Conservation (phyloP, 768 basidiomycete species). For the Phaeotremella fagi region DNA sequence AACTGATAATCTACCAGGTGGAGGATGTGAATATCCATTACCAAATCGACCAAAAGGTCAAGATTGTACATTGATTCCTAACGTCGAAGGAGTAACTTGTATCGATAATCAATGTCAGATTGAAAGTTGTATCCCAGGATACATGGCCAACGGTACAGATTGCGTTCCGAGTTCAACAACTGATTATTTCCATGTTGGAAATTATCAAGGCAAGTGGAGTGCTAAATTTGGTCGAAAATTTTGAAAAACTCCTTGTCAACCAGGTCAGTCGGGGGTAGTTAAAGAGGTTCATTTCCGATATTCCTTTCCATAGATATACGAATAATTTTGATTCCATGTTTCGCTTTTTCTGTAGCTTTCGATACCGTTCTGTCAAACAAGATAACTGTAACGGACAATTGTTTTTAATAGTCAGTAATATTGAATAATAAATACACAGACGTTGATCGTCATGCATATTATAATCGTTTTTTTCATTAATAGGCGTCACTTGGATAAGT, state of each 20-base stretch:
- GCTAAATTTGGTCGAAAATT: background rate
- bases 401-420: no score
- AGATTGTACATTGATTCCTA: constrained; percentile 36
- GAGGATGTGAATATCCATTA: constrained; percentile 25
- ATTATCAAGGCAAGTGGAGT: background rate
- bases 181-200: background rate
- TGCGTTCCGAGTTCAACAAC: background rate
- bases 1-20: constrained; percentile 14
- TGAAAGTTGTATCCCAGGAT: constrained; percentile 14
- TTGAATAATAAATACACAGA: no score
- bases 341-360: no score
- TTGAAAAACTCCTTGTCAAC: no score
- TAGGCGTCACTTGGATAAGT: background rate
- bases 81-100: constrained; percentile 31
- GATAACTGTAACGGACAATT: no score
- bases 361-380: no score
- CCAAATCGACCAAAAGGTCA: constrained; percentile 12
- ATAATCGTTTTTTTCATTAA: no score
- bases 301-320: no score
- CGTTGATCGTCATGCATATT: no score
- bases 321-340: no score
- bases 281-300: no score
- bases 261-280: no score
- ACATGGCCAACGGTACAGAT: background rate
- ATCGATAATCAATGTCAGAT: constrained; percentile 24